phyloP scores from a whole-genome alignment of 2,329 filamentous ascomycete species.

The Pseudogymnoascus sp. region DNA sequence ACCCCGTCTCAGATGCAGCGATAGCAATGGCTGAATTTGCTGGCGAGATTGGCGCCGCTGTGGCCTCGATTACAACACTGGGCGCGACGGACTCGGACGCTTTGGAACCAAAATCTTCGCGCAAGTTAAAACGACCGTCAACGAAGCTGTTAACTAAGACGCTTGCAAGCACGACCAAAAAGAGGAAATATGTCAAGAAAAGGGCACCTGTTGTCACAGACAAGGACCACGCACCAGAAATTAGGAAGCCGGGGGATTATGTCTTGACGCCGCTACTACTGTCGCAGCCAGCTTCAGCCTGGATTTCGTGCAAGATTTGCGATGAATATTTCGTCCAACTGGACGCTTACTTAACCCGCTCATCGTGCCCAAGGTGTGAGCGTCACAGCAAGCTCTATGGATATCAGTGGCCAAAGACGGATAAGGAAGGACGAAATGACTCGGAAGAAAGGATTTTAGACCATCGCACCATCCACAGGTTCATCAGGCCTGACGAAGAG shows the following conservation, averaged over 20 bases:
- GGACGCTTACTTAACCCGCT: conserved; percentile 79
- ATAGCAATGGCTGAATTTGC: neutral
- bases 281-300: conserved; percentile 67
- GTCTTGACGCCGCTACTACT: conserved; percentile 72
- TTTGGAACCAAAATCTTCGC: neutral
- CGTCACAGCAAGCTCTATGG: conserved; percentile 94
- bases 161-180: conserved; percentile 18
- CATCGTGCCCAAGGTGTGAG: conserved; percentile 87
- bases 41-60: neutral
- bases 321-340: conserved; percentile 76
- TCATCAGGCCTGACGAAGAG: conserved; percentile 67
- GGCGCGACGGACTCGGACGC: neutral
- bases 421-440: conserved; percentile 68
- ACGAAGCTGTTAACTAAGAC: conserved; percentile 16
- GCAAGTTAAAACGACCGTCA: conserved; percentile 11
- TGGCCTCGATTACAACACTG: neutral
- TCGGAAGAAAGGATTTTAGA: conserved; percentile 64
- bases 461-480: conserved; percentile 81
- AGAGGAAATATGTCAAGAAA: conserved; percentile 20
- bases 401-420: conserved; percentile 92
- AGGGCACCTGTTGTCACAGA: conserved; percentile 18
- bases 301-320: conserved; percentile 87
- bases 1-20: neutral
- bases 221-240: conserved; percentile 23
- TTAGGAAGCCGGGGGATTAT: conserved; percentile 69